A percentile compares a stretch with the other conserved stretches of the same genome.
Evolutionary conservation across 176 grass and related monocot species (phyloP).

Genomic region (Rhynchospora tenuis): DNA sequence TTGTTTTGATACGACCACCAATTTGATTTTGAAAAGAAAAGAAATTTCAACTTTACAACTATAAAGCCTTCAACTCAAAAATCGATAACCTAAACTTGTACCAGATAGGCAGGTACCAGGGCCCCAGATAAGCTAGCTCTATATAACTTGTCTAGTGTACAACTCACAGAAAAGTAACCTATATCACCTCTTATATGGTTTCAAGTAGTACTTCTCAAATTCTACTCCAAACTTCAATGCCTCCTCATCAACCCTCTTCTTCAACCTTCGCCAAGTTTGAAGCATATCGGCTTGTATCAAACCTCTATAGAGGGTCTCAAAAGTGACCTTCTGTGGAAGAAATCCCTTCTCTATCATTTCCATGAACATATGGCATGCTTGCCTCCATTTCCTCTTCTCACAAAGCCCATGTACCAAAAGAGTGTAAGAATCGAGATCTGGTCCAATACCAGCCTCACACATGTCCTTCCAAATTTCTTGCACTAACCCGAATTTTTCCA

Average conservation of each 20-base stretch:
- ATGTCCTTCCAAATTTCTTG: conserved; percentile 77
- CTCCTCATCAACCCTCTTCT: conserved; percentile 86
- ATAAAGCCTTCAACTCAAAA: background rate
- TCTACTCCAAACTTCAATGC: conserved; percentile 72
- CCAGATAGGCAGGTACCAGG: no score
- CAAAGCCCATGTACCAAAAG: conserved; percentile 78
- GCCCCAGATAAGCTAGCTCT: background rate
- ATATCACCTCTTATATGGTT: conserved; percentile 83
- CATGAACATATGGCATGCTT: conserved; percentile 95
- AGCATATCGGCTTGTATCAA: conserved; percentile 92
- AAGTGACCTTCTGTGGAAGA: conserved; percentile 85
- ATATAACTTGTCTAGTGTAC: background rate
- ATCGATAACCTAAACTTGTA: background rate
- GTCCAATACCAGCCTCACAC: conserved; percentile 55
- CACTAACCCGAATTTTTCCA: conserved; percentile 39
- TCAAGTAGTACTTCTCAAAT: conserved; percentile 67
- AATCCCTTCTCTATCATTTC: conserved; percentile 98
- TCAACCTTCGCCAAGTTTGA: conserved; percentile 87
- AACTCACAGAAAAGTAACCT: background rate
- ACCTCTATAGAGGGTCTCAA: conserved; percentile 75
- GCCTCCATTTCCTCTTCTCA: conserved; percentile 65
- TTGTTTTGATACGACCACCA: no score
- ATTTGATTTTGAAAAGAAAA: no score
- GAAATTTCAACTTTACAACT: no score
- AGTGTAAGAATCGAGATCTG: conserved; percentile 92